phyloP scores from a whole-genome alignment of 305 asterid genomes.

The Caryopteris hybrid region DNA sequence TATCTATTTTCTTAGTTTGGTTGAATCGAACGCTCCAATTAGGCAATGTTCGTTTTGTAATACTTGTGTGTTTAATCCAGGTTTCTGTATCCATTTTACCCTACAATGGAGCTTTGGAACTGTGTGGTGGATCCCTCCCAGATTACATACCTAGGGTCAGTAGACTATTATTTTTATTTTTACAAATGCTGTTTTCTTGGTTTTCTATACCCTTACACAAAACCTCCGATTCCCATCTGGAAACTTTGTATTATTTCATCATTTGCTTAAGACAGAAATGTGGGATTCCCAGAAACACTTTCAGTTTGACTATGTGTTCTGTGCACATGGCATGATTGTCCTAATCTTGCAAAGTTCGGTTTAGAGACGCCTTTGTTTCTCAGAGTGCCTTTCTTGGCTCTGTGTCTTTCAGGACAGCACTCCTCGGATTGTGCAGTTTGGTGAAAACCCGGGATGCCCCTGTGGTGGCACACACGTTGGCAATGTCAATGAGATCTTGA shows the following conservation, averaged over 20 bases:
- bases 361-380: background rate
- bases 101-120: constrained; percentile 52
- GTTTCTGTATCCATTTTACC: constrained; percentile 47
- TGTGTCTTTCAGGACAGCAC: constrained; percentile 53
- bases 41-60: background rate
- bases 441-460: constrained; percentile 68
- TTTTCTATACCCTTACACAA: too few relatives aligned
- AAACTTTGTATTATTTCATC: too few relatives aligned
- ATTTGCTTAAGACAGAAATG: too few relatives aligned
- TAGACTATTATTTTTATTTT: background rate
- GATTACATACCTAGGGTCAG: constrained; percentile 70
- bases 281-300: too few relatives aligned
- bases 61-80: constrained; percentile 29
- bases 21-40: background rate
- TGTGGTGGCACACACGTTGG: constrained; percentile 84
- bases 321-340: background rate
- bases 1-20: background rate
- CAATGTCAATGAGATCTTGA: constrained; percentile 51
- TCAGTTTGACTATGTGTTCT: background rate
- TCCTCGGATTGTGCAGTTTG: constrained; percentile 68
- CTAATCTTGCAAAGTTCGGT: background rate
- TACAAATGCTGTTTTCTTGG: too few relatives aligned
- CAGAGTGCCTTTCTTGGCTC: background rate
- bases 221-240: too few relatives aligned
- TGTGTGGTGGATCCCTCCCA: constrained; percentile 78